Percentiles rank a stretch among this genome's conserved stretches.
phyloP scores from a whole-genome alignment of 306 rosid genomes.

The Medicago lupulina region DNA sequence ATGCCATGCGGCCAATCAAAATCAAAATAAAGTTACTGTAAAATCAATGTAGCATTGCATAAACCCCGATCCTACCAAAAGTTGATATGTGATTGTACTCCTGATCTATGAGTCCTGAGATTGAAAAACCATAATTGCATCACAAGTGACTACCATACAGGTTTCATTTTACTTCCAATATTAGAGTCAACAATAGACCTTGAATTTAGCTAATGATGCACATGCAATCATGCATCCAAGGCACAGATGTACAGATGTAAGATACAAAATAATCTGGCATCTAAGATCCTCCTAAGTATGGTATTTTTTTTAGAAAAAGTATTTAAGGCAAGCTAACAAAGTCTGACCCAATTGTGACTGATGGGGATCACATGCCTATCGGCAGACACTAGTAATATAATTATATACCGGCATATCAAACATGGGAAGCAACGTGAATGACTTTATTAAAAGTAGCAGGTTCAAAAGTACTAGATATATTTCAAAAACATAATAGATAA shows the following conservation, averaged over 20 bases:
- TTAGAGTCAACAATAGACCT: conserved; percentile 1
- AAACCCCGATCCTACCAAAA: conserved; percentile 16
- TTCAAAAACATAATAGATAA: not conserved
- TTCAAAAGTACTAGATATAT: not conserved
- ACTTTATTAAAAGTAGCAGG: not conserved
- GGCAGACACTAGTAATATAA: not conserved
- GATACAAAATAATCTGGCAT: conserved; percentile 4
- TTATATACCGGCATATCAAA: not conserved
- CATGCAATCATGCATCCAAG: not conserved
- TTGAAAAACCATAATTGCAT: conserved; percentile 9
- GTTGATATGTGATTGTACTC: not conserved
- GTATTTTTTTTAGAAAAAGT: not conserved
- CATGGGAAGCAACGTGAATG: not conserved
- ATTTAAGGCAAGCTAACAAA: conserved; percentile 17
- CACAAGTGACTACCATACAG: not conserved
- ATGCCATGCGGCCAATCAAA: conserved; percentile 9
- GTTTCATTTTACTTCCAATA: conserved; percentile 2
- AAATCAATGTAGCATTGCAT: conserved; percentile 5
- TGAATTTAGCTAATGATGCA: not conserved
- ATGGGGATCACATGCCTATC: not conserved
- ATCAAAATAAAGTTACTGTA: not conserved
- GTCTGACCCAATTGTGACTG: not conserved
- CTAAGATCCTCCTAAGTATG: not conserved
- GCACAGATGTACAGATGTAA: not conserved
- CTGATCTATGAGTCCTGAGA: conserved; percentile 10